These are phyloP conservation scores for Tuber aestivum DNA, from an alignment of 495 filamentous ascomycete species.

Conservation along the genomic window DNA sequence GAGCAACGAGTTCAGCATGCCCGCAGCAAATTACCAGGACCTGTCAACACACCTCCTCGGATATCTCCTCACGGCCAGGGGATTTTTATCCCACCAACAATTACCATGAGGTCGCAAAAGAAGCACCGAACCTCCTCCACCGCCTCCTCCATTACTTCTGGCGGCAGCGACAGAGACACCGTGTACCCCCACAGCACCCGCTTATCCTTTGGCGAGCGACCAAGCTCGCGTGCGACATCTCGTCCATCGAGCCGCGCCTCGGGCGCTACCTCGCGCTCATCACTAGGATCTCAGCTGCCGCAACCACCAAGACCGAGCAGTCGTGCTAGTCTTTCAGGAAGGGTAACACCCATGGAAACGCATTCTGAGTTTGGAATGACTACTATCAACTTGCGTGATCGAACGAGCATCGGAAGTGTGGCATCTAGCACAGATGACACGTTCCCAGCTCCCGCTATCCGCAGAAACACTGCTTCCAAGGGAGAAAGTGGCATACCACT, in stretches of 20 bases:
- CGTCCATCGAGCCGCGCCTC: slow-evolving; percentile 30
- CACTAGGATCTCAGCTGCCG: slow-evolving; percentile 13
- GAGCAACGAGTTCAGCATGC: slow-evolving; percentile 92
- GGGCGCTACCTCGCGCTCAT: slow-evolving; percentile 29
- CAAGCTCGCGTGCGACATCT: slow-evolving; percentile 15
- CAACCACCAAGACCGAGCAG: slow-evolving; percentile 28
- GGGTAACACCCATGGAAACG: slow-evolving; percentile 18
- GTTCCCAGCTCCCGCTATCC: slow-evolving; percentile 12
- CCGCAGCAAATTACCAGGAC: slow-evolving; percentile 81
- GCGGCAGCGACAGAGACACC: slow-evolving; percentile 22
- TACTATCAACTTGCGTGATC: slow-evolving; percentile 21
- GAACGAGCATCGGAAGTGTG: slow-evolving; percentile 26
- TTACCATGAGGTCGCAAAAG: slow-evolving; percentile 34
- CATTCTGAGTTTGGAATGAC: slow-evolving; percentile 33
- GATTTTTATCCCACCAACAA: slow-evolving; percentile 23
- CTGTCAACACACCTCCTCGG: slow-evolving; percentile 71
- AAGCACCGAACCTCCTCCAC: slow-evolving; percentile 38
- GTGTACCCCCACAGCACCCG: slow-evolving; percentile 19
- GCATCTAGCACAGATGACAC: slow-evolving; percentile 9
- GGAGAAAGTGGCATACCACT: slow-evolving; percentile 37
- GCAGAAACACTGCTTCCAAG: slow-evolving; percentile 30
- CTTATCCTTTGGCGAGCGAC: slow-evolving; percentile 32
- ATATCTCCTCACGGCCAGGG: slow-evolving; percentile 56
- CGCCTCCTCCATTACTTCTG: slow-evolving; percentile 38
- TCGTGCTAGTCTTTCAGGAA: slow-evolving; percentile 22